These are phyloP conservation scores for Datura wrightii DNA, from an alignment of 257 asterid species.

Conservation along the genomic window DNA sequence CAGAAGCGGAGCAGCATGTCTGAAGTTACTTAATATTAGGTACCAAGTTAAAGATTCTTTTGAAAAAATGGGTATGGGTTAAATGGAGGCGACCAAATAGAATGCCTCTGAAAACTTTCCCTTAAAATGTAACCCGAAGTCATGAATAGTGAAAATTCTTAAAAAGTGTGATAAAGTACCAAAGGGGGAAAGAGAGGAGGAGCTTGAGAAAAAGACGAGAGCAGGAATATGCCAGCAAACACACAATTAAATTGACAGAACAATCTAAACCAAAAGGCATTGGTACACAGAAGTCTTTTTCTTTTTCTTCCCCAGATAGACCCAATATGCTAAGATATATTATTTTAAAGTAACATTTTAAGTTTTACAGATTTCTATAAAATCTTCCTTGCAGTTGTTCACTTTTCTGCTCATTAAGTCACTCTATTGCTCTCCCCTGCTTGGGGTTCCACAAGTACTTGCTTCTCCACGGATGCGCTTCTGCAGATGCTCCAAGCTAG, in stretches of 20 bases:
- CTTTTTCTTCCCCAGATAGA: neutral
- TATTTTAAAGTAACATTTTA: neutral
- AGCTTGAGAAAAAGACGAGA: neutral
- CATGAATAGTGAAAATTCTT: neutral
- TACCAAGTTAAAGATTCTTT: neutral
- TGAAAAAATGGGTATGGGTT: neutral
- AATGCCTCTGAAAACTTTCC: neutral
- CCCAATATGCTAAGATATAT: neutral
- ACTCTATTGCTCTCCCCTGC: constrained; percentile 38
- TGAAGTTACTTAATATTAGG: neutral
- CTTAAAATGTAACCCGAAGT: neutral
- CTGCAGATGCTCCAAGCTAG: constrained; percentile 91
- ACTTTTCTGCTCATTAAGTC: constrained; percentile 22
- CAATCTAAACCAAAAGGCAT: neutral
- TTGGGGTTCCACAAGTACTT: constrained; percentile 46
- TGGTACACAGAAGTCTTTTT: neutral
- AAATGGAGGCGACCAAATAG: neutral
- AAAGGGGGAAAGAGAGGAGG: neutral
- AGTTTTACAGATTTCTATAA: neutral
- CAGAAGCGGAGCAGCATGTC: neutral
- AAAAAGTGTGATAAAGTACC: neutral
- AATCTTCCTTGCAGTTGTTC: constrained; percentile 10
- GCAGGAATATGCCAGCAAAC: neutral
- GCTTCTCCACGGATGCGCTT: constrained; percentile 70
- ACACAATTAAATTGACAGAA: neutral